Conservation (phyloP, 345 rosid genomes). For the Euphorbia tirucalli region DNA sequence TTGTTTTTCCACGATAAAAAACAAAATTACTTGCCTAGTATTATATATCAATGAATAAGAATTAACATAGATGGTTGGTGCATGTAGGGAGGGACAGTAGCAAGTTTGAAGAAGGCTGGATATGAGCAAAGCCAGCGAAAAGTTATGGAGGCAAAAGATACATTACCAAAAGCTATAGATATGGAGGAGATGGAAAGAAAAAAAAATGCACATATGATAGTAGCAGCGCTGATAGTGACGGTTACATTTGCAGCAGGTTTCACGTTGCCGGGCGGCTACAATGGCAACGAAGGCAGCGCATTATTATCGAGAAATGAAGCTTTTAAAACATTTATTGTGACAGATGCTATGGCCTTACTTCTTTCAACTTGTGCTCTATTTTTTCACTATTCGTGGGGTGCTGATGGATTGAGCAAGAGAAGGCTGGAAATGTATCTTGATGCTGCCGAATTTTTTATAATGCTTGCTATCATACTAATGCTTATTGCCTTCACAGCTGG, state of each 20-base stretch:
- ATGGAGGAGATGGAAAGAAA: background rate
- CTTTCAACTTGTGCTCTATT: background rate
- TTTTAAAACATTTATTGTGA: constrained; percentile 6
- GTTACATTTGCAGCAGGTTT: constrained; percentile 13
- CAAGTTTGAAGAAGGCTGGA: background rate
- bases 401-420: background rate
- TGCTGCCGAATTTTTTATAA: background rate
- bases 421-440: rapidly evolving
- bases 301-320: background rate
- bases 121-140: background rate
- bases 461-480: background rate
- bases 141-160: background rate
- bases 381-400: background rate
- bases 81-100: background rate
- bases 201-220: constrained; percentile 10
- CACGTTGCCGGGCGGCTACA: background rate
- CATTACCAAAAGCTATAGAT: background rate
- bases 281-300: constrained; percentile 3
- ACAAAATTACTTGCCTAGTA: too few relatives aligned
- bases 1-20: too few relatives aligned
- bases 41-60: too few relatives aligned
- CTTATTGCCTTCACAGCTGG: constrained; percentile 2
- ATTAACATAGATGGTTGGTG: too few relatives aligned
- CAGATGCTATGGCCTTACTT: constrained; percentile 6
- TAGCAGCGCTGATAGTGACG: constrained; percentile 13